Percentiles rank a stretch among this genome's conserved stretches.
Conservation (phyloP, 306 rosid genomes). For the Pterocarpus macrocarpus region DNA sequence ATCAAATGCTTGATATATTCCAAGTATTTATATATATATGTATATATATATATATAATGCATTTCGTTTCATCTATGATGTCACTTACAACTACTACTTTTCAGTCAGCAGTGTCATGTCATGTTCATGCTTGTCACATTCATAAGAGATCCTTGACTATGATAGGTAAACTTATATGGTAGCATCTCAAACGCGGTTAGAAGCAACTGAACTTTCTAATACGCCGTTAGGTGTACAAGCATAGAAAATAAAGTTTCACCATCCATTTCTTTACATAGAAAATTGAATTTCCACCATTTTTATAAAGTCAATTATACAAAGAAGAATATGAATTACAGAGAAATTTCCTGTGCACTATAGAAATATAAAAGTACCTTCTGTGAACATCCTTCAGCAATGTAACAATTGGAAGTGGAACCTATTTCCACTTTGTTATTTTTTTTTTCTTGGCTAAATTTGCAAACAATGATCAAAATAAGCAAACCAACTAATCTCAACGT, state of each 20-base stretch:
- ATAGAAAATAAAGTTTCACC: slow-evolving; percentile 52
- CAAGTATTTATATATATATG: neutral
- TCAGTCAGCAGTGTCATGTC: slow-evolving; percentile 46
- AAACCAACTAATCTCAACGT: slow-evolving; percentile 47
- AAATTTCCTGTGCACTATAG: slow-evolving; percentile 47
- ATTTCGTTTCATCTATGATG: neutral
- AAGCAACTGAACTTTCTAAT: slow-evolving; percentile 52
- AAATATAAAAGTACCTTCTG: slow-evolving; percentile 44
- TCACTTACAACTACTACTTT: slow-evolving; percentile 5
- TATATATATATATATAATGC: too few species aligned
- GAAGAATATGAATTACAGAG: slow-evolving; percentile 45
- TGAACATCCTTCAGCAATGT: slow-evolving; percentile 40
- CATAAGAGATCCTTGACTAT: slow-evolving; percentile 39
- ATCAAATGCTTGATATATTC: slow-evolving; percentile 1
- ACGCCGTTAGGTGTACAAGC: slow-evolving; percentile 62
- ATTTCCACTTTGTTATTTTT: slow-evolving; percentile 50
- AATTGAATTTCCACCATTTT: slow-evolving; percentile 41
- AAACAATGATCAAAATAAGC: slow-evolving; percentile 47
- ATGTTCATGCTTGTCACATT: slow-evolving; percentile 48
- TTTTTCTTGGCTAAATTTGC: slow-evolving; percentile 23
- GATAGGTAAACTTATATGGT: slow-evolving; percentile 38
- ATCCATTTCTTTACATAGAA: slow-evolving; percentile 39
- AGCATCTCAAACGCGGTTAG: slow-evolving; percentile 40
- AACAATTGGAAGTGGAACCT: slow-evolving; percentile 52
- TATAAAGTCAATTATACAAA: slow-evolving; percentile 48